Base-by-base conservation (phyloP, 805 yeast genomes). In the Saccharomycopsis javanensis region DNA sequence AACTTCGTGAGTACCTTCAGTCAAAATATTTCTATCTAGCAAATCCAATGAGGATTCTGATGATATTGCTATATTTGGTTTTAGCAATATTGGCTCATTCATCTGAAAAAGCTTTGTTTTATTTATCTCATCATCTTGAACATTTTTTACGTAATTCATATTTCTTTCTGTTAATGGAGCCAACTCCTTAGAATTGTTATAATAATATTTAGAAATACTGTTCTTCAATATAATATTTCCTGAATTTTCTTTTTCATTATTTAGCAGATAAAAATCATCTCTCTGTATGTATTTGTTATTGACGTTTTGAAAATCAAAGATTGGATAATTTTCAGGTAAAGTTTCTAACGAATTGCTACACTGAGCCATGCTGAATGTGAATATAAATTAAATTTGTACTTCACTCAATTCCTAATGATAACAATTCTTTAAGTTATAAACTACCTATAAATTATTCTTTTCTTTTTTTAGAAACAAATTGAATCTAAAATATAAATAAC, bases 301-400 rank as follows among this genome's bases (percentile, higher is more conserved):
- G 13, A 35, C 52, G 25, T 45, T 50, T 23, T 18, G 48, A 37
- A 58, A 60, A 42, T 55, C 54, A 35, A 60, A 60, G n/a, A 55
- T 54, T 30, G 55, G 59, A 45, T 60, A 60, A 46, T 60, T 37
- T 38, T 60, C 62, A 7, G 62, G 61, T 28, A 60, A 48, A n/a
- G 62, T 60, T 34, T 60, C 61, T 34, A 60, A 42, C 7, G 62
- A 51, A 28, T 56, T 54, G 48, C 34, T 57, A 20, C 23, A 42
- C 23, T 42, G 48, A 42, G 48, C 25, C 48, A 42, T 16, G 10
- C 8, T 20, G 28, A 23, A 42, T 16, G 5, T 15, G 20, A 8
- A 34, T 27, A 13, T 37, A 11, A 16, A 23, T 16, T 52, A 6
- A 25, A 25, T 52, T 28, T 33, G 45, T 11, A 20, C 25, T 10